Evolutionary conservation across 257 asterid species (phyloP).

Genomic region (Solanum pinnatisectum): DNA sequence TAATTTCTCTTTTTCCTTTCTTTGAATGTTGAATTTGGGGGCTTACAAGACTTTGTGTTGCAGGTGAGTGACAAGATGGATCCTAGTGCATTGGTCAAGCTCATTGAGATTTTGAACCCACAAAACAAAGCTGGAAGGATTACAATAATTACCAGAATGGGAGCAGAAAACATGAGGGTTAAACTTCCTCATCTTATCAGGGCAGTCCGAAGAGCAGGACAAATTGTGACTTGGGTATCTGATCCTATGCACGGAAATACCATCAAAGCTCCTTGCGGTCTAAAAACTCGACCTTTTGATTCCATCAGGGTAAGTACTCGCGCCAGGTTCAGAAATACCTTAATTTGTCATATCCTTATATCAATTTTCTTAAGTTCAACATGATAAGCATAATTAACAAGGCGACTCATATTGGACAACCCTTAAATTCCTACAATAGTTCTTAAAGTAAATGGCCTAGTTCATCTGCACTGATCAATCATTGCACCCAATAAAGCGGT

Average conservation of each 20-base stretch:
- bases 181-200: conserved; percentile 77
- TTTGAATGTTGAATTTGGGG: neutral
- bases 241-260: conserved; percentile 96
- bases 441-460: neutral
- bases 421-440: neutral
- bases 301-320: conserved; percentile 58
- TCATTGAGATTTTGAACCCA: conserved; percentile 69
- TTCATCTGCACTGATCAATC: neutral
- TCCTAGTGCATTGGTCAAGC: conserved; percentile 63
- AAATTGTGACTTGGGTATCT: conserved; percentile 75
- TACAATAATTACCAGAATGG: conserved; percentile 81
- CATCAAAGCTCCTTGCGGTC: conserved; percentile 85
- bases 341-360: neutral
- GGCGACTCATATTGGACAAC: neutral
- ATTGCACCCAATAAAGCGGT: neutral
- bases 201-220: conserved; percentile 78
- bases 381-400: neutral
- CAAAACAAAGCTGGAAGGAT: conserved; percentile 68
- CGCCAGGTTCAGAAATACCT: neutral
- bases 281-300: conserved; percentile 78
- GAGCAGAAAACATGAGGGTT: conserved; percentile 87
- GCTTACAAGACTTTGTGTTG: conserved; percentile 2
- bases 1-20: neutral
- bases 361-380: neutral
- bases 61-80: conserved; percentile 85